Evolutionary conservation across 2,329 filamentous ascomycete species (phyloP).

Genomic region (Calonectria honghensis): DNA sequence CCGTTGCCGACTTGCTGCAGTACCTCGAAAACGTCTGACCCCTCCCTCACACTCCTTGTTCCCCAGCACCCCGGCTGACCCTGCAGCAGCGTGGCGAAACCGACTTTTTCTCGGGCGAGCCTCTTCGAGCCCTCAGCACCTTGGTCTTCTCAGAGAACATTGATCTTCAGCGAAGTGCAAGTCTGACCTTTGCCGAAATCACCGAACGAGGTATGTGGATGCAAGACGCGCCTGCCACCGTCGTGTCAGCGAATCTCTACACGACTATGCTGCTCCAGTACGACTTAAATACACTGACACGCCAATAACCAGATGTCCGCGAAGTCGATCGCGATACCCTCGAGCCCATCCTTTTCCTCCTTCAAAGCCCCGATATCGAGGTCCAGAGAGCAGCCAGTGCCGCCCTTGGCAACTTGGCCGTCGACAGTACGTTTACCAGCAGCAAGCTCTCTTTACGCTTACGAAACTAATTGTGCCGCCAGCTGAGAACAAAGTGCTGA

Average conservation of each 20-base stretch:
- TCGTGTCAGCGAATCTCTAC: background rate
- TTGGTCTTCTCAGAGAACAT: slow-evolving; percentile 99
- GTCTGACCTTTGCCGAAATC: slow-evolving; percentile 98
- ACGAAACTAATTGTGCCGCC: slow-evolving; percentile 55
- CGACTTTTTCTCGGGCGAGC: slow-evolving; percentile 98
- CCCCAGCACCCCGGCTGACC: slow-evolving; percentile 55
- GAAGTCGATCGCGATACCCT: slow-evolving; percentile 97
- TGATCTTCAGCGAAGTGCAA: slow-evolving; percentile 96
- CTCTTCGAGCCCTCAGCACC: slow-evolving; percentile 93
- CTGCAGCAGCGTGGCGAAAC: slow-evolving; percentile 88
- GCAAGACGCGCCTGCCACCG: slow-evolving; percentile 11
- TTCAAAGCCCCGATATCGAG: slow-evolving; percentile 96
- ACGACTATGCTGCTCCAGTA: background rate
- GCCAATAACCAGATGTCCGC: slow-evolving; percentile 84
- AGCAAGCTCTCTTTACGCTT: background rate
- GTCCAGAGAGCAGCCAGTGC: slow-evolving; percentile 97
- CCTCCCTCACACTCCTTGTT: background rate
- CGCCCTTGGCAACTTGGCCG: slow-evolving; percentile 94
- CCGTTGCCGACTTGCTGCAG: slow-evolving; percentile 94
- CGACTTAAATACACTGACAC: slow-evolving; percentile 38
- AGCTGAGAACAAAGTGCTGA: slow-evolving; percentile 99
- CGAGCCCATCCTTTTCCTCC: slow-evolving; percentile 94
- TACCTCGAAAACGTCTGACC: slow-evolving; percentile 93
- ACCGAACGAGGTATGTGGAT: slow-evolving; percentile 89
- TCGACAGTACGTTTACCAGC: slow-evolving; percentile 83